A percentile compares a stretch with the other conserved stretches of the same genome.
phyloP scores from a whole-genome alignment of 768 basidiomycete species.

The Hericium alpestre region DNA sequence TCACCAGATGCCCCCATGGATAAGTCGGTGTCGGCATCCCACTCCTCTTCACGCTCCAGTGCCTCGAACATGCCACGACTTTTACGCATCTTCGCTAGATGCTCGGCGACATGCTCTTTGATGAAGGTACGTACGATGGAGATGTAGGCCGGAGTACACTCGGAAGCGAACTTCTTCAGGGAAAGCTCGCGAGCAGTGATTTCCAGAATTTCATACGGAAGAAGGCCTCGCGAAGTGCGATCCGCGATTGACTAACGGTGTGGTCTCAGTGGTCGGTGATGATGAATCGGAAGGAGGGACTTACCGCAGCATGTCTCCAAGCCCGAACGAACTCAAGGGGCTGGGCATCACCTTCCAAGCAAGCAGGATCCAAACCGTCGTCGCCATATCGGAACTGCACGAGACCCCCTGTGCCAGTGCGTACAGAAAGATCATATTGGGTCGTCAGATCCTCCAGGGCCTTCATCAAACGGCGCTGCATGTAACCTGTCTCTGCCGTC shows the following conservation, averaged over 20 bases:
- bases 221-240: conserved; percentile 49
- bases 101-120: conserved; percentile 48
- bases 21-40: conserved; percentile 70
- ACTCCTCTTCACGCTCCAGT: conserved; percentile 58
- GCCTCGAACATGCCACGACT: conserved; percentile 79
- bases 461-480: conserved; percentile 99
- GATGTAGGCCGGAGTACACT: conserved; percentile 65
- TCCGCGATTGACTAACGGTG: conserved; percentile 48
- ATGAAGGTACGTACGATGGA: conserved; percentile 64
- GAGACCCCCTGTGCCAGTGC: conserved; percentile 88
- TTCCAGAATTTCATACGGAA: conserved; percentile 81
- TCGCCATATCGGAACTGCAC: conserved; percentile 97
- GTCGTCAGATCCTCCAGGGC: conserved; percentile 94
- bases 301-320: conserved; percentile 75
- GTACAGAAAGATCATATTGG: conserved; percentile 91
- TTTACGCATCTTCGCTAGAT: conserved; percentile 56
- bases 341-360: conserved; percentile 89
- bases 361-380: conserved; percentile 94
- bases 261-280: not conserved
- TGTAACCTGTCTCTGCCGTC: conserved; percentile 99
- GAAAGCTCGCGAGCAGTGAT: conserved; percentile 57
- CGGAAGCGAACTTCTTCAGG: conserved; percentile 46
- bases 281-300: conserved; percentile 9
- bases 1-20: conserved; percentile 65
- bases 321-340: conserved; percentile 85